Evolutionary conservation across 345 rosid genomes (phyloP).

Genomic region (Lepidium aucheri): DNA sequence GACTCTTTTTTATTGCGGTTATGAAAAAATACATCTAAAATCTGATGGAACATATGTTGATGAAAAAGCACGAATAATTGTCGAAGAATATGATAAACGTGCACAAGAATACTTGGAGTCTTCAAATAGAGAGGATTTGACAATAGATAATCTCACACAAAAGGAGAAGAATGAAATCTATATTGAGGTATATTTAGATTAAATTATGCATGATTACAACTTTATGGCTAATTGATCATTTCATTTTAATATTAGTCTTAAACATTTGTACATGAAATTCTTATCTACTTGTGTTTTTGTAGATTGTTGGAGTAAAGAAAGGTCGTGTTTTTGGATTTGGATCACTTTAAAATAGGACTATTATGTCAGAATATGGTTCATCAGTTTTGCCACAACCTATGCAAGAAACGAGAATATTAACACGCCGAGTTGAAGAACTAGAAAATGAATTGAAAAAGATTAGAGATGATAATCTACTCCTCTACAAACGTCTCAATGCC

Average conservation of each 20-base stretch:
- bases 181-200: too few species aligned
- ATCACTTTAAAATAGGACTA: background rate
- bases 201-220: too few species aligned
- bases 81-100: background rate
- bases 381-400: background rate
- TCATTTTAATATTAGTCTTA: too few species aligned
- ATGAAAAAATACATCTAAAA: too few species aligned
- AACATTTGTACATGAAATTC: too few species aligned
- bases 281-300: too few species aligned
- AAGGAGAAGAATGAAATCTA: too few species aligned
- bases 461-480: background rate
- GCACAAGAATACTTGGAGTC: background rate
- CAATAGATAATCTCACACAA: too few species aligned
- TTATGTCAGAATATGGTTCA: background rate
- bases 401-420: background rate
- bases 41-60: too few species aligned
- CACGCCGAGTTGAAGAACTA: background rate
- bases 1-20: too few species aligned
- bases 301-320: background rate
- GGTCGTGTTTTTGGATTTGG: slow-evolving; percentile 1
- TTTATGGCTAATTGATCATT: too few species aligned
- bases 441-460: background rate
- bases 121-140: background rate
- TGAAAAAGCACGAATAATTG: background rate
- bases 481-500: background rate